Conservation (phyloP, 2,329 filamentous ascomycete species). For the Sporothrix inflata region DNA sequence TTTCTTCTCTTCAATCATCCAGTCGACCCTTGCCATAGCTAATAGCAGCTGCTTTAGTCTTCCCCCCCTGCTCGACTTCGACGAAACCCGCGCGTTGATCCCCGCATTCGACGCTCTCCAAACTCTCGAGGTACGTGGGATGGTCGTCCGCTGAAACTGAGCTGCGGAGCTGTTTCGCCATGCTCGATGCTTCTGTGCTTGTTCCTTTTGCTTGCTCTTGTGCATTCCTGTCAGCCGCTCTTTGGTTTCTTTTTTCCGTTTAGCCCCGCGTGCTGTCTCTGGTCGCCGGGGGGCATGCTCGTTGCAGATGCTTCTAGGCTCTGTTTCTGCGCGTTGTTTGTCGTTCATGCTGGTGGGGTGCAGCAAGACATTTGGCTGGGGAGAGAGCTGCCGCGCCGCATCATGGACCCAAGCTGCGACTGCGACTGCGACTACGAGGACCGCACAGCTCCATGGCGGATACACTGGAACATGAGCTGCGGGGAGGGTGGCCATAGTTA, state of each 20-base stretch:
- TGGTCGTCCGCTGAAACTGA: slow-evolving; percentile 18
- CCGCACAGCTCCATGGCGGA: slow-evolving; percentile 9
- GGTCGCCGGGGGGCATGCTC: neutral
- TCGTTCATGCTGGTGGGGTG: slow-evolving; percentile 14
- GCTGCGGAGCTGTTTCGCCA: slow-evolving; percentile 28
- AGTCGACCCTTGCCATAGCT: neutral
- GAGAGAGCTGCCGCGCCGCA: neutral
- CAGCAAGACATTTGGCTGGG: neutral
- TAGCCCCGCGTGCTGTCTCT: neutral
- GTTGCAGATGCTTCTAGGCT: slow-evolving; percentile 10
- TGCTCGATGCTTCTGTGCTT: slow-evolving; percentile 5
- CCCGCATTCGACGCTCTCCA: slow-evolving; percentile 14
- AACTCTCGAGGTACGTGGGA: slow-evolving; percentile 8
- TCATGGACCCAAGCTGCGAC: slow-evolving; percentile 14
- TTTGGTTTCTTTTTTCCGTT: neutral
- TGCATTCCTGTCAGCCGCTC: neutral
- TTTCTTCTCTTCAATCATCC: neutral
- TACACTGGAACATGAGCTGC: slow-evolving; percentile 6
- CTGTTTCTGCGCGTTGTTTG: slow-evolving; percentile 3
- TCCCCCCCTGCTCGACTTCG: neutral
- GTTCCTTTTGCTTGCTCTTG: neutral
- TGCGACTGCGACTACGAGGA: neutral
- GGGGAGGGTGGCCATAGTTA: slow-evolving; percentile 1
- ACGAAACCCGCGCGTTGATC: slow-evolving; percentile 18
- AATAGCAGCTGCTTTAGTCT: neutral